Percentiles rank a stretch among this genome's conserved stretches.
phyloP scores from a whole-genome alignment of 768 basidiomycete genomes.

The Russula vinacea region DNA sequence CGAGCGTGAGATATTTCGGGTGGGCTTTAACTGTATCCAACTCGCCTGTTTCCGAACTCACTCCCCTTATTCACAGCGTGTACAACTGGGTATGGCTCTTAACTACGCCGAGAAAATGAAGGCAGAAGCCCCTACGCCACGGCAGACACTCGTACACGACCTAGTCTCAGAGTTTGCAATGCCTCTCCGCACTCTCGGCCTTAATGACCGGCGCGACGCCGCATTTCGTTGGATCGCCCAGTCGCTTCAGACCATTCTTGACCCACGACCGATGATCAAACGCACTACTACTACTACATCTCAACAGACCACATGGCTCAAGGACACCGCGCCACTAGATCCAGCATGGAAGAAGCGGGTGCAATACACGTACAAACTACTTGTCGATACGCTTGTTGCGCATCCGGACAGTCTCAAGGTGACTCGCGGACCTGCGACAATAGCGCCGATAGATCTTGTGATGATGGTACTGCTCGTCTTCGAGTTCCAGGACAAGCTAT shows the following conservation, averaged over 20 bases:
- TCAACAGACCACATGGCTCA: conserved; percentile 53
- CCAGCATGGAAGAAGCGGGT: conserved; percentile 18
- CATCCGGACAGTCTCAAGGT: conserved; percentile 23
- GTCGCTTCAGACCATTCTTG: conserved; percentile 50
- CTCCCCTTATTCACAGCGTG: conserved; percentile 29
- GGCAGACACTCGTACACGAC: conserved; percentile 28
- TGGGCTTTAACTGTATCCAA: conserved; percentile 20
- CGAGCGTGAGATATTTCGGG: conserved; percentile 38
- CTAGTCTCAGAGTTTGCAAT: conserved; percentile 28
- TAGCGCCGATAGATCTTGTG: conserved; percentile 30
- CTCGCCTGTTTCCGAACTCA: neutral
- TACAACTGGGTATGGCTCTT: conserved; percentile 35
- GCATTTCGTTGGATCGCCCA: conserved; percentile 61
- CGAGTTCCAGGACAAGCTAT: conserved; percentile 14
- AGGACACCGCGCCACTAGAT: conserved; percentile 16
- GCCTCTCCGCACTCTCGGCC: conserved; percentile 40
- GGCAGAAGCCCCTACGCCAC: conserved; percentile 32
- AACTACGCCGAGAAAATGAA: conserved; percentile 35
- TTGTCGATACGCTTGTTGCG: conserved; percentile 17
- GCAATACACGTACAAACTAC: conserved; percentile 21
- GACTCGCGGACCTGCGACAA: conserved; percentile 20
- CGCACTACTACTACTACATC: conserved; percentile 36
- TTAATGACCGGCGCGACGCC: conserved; percentile 50
- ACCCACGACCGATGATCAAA: conserved; percentile 36
- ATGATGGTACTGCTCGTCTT: conserved; percentile 26